Evolutionary conservation across 306 rosid species (phyloP), one percentile per base, ranked within the genome.

Genomic region (Trichosanthes cucumerina): DNA sequence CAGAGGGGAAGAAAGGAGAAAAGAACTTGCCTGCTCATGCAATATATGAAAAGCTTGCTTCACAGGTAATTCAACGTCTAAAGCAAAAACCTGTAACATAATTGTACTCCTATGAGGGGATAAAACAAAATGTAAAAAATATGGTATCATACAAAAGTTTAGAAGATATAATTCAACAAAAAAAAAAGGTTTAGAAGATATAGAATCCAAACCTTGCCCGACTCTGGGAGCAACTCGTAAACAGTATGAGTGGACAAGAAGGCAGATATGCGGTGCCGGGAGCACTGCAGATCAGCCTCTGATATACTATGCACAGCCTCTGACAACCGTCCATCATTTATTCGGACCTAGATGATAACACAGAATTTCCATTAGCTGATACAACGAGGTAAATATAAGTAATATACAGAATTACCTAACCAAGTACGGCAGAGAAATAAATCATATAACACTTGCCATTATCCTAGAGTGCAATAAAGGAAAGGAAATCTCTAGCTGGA

Each of bases 221-320:
- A 92, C 96, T 96, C 98, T 0, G 99, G 99, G 80, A 96, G 97
- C 84, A 96, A 84, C 85, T 96, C 99, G 81, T 92, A 96, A 79
- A 86, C 92, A 69, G 96, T 90, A 79, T 81, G 90, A 54, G 84
- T 69, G 13, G 96, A 92, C 90, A 96, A 83, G 87, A 92, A 92
- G 39, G 79, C 85, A 86, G 97, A 88, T 59, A 96, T 84, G 44
- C 91, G 91, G 77, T 88, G 97, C 62, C 91, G 89, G 19, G 99
- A 92, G 79, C 90, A 87, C 88, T 88, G 97, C 81, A 90, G 69
- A 81, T 90, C 96, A 82, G 81, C 87, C 81, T 92, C 99, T n/a
- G 92, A 88, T 80, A 91, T 83, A 71, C 91, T 92, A 0, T 88
- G 93, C 79, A 88, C 77, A 60, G 84, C 89, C 79, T 89, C 91